phyloP scores from a whole-genome alignment of 495 filamentous ascomycete species.

The Talaromyces nanjingensis region DNA sequence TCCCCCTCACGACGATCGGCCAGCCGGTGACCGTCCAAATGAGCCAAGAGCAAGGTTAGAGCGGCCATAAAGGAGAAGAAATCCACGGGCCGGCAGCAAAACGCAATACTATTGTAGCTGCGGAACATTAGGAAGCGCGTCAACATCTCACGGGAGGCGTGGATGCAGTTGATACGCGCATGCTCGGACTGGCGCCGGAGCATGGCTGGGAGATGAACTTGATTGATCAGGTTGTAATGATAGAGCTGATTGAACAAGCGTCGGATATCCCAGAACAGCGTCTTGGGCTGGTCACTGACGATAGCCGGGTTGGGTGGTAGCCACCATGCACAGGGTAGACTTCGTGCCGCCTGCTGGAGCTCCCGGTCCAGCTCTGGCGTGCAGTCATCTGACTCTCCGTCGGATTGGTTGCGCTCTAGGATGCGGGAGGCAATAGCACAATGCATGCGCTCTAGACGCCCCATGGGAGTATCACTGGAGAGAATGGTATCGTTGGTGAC shows the following conservation, averaged over 20 bases:
- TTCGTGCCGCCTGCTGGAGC: constrained; percentile 26
- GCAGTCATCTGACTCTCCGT: constrained; percentile 10
- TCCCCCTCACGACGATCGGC: constrained; percentile 5
- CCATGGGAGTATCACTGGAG: constrained; percentile 13
- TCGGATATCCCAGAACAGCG: constrained; percentile 9
- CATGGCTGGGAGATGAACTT: constrained; percentile 20
- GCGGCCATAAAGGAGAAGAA: constrained; percentile 44
- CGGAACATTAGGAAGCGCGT: constrained; percentile 13
- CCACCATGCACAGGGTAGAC: constrained; percentile 32
- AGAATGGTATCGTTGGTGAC: constrained; percentile 6
- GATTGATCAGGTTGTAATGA: constrained; percentile 28
- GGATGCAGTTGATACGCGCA: constrained; percentile 28
- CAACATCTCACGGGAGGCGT: constrained; percentile 31
- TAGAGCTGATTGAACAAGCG: constrained; percentile 26
- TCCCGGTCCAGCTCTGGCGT: constrained; percentile 35
- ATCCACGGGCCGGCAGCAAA: constrained; percentile 39
- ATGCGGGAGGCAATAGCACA: constrained; percentile 26
- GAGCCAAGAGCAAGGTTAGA: constrained; percentile 22
- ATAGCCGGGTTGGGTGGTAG: constrained; percentile 14
- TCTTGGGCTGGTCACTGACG: background rate
- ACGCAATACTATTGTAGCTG: constrained; percentile 14
- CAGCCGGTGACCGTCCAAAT: constrained; percentile 14
- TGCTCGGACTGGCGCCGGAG: constrained; percentile 14
- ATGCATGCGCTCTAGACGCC: constrained; percentile 18
- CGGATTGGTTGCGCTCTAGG: constrained; percentile 35